A percentile compares a stretch with the other conserved stretches of the same genome.
These are phyloP conservation scores for Leccinum truebloodii DNA, from an alignment of 768 basidiomycete genomes.

Conservation along the genomic window DNA sequence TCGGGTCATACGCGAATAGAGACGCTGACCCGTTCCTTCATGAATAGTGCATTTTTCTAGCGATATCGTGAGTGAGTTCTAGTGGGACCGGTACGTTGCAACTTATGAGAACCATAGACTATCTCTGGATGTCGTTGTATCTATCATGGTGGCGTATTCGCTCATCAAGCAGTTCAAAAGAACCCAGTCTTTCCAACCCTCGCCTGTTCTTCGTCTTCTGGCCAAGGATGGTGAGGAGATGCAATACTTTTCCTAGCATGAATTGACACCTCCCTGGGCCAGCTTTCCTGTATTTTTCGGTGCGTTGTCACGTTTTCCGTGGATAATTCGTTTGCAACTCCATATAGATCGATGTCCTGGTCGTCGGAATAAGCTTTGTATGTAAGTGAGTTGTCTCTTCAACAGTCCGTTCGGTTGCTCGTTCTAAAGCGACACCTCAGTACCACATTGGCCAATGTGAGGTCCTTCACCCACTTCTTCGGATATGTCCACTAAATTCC, in stretches of 20 bases:
- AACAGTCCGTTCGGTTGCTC: neutral
- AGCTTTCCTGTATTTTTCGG: slow-evolving; percentile 2
- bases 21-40: neutral
- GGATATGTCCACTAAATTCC: neutral
- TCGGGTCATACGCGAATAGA: too few species aligned
- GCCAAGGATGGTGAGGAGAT: slow-evolving; percentile 12
- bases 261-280: neutral
- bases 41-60: slow-evolving; percentile 4
- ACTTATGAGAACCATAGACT: neutral
- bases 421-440: neutral
- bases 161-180: slow-evolving; percentile 2
- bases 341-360: neutral
- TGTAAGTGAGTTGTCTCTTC: slow-evolving; percentile 9
- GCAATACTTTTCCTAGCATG: neutral
- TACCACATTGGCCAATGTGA: neutral
- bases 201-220: slow-evolving; percentile 2
- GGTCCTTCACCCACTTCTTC: neutral
- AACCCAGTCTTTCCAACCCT: neutral
- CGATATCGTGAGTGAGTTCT: slow-evolving; percentile 2
- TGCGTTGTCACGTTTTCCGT: neutral
- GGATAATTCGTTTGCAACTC: neutral
- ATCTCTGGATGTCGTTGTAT: slow-evolving; percentile 1
- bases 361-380: neutral
- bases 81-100: neutral
- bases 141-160: slow-evolving; percentile 5